Evolutionary conservation across 2,329 filamentous ascomycete genomes (phyloP).

Genomic region (Ciborinia camelliae): DNA sequence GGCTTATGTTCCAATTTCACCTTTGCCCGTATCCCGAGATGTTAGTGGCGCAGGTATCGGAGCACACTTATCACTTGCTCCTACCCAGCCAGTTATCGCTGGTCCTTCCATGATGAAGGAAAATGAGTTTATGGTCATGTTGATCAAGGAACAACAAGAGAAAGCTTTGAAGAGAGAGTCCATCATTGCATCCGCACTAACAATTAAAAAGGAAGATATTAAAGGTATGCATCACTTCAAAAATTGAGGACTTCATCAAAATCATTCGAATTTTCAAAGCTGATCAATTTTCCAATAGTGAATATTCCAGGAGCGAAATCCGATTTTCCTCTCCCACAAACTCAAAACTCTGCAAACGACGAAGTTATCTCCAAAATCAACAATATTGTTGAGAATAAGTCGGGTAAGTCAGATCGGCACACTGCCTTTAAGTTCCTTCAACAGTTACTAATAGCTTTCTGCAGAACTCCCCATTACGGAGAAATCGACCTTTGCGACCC

Average conservation of each 20-base stretch:
- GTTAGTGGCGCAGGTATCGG: neutral
- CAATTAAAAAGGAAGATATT: neutral
- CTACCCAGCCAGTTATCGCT: neutral
- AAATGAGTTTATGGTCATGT: conserved; percentile 13
- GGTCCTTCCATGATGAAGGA: neutral
- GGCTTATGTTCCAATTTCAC: neutral
- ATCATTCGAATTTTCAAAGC: neutral
- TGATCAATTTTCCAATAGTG: neutral
- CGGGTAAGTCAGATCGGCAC: neutral
- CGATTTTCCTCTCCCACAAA: neutral
- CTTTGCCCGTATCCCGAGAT: neutral
- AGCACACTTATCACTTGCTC: too few species aligned
- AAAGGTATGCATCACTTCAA: neutral
- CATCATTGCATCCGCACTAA: too few species aligned
- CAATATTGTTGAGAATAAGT: neutral
- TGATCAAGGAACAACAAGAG: conserved; percentile 7
- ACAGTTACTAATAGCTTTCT: neutral
- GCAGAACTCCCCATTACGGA: neutral
- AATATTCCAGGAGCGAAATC: neutral
- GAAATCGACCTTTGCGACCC: neutral
- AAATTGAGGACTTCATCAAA: neutral
- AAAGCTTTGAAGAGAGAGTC: neutral
- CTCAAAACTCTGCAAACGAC: neutral
- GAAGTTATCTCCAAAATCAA: neutral
- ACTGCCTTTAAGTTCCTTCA: neutral